Percentiles rank a stretch among this genome's conserved stretches.
Evolutionary conservation across 2,329 filamentous ascomycete species (phyloP).

Genomic region (Aureobasidium sp.): DNA sequence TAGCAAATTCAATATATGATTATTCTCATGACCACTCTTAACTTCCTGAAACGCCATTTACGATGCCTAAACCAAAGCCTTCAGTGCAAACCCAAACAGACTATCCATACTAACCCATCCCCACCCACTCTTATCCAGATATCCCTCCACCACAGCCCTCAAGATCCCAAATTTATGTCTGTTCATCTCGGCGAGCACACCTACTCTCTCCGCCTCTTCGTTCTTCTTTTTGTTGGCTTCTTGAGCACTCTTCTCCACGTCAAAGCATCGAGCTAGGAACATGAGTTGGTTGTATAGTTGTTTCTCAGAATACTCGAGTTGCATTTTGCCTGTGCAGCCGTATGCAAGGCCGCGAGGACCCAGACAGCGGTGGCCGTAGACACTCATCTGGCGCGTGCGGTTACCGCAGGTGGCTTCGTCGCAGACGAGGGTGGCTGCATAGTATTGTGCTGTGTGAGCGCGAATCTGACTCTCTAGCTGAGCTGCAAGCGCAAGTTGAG

Average conservation of each 20-base stretch:
- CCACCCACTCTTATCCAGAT: slow-evolving; percentile 29
- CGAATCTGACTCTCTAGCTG: slow-evolving; percentile 84
- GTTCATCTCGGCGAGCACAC: slow-evolving; percentile 73
- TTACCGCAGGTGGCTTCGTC: slow-evolving; percentile 81
- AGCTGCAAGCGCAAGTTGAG: slow-evolving; percentile 67
- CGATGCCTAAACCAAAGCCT: slow-evolving; percentile 15
- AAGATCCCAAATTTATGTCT: slow-evolving; percentile 66
- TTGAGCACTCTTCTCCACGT: slow-evolving; percentile 61
- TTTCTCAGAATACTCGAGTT: slow-evolving; percentile 80
- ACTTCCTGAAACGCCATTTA: too few relatives aligned
- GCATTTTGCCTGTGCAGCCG: slow-evolving; percentile 80
- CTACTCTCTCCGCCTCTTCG: slow-evolving; percentile 51
- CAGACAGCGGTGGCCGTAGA: slow-evolving; percentile 83
- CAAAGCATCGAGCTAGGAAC: slow-evolving; percentile 77
- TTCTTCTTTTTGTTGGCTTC: slow-evolving; percentile 40
- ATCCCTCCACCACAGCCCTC: slow-evolving; percentile 61
- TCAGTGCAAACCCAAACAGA: slow-evolving; percentile 35
- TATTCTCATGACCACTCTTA: too few relatives aligned
- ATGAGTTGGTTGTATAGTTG: slow-evolving; percentile 90
- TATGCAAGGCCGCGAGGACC: slow-evolving; percentile 76
- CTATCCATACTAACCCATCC: slow-evolving; percentile 40
- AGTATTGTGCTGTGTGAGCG: slow-evolving; percentile 70
- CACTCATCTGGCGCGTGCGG: slow-evolving; percentile 83
- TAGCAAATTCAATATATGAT: too few relatives aligned
- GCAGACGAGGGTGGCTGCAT: slow-evolving; percentile 85